phyloP scores from a whole-genome alignment of 2,329 filamentous ascomycete species.

The Thelonectria olida region DNA sequence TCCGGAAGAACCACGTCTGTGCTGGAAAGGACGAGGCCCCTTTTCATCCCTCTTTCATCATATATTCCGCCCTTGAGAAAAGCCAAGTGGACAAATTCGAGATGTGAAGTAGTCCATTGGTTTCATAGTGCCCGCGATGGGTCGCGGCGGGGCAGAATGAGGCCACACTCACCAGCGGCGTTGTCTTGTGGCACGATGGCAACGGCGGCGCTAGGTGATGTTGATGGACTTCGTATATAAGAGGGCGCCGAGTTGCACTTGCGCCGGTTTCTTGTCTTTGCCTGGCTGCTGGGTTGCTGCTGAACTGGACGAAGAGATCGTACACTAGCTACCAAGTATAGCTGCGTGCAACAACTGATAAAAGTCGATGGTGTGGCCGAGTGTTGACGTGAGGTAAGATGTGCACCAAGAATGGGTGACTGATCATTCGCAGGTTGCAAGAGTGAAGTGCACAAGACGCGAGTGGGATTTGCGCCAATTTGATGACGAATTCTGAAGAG shows the following conservation, averaged over 20 bases:
- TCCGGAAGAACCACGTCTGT: conserved; percentile 30
- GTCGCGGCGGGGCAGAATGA: conserved; percentile 32
- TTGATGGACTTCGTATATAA: conserved; percentile 23
- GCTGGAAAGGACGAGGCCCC: conserved; percentile 30
- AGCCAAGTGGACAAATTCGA: conserved; percentile 21
- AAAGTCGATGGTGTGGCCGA: conserved; percentile 25
- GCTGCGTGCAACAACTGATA: conserved; percentile 10
- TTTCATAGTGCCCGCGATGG: conserved; percentile 23
- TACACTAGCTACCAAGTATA: no score
- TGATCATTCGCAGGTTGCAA: neutral
- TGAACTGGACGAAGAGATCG: conserved; percentile 25
- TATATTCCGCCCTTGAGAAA: conserved; percentile 14
- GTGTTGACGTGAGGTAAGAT: conserved; percentile 1
- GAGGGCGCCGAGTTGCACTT: conserved; percentile 11
- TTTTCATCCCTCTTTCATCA: conserved; percentile 22
- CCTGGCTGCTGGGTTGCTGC: conserved; percentile 24
- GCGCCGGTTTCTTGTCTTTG: conserved; percentile 10
- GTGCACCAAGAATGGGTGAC: conserved; percentile 10
- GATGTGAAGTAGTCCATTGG: neutral
- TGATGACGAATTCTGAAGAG: neutral
- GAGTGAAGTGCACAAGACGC: no score
- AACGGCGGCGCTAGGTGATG: neutral
- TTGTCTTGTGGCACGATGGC: conserved; percentile 18
- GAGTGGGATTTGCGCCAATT: conserved; percentile 6
- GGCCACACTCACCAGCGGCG: conserved; percentile 24